Evolutionary conservation across 2,329 filamentous ascomycete genomes (phyloP).

Genomic region (Penicillium sp.): DNA sequence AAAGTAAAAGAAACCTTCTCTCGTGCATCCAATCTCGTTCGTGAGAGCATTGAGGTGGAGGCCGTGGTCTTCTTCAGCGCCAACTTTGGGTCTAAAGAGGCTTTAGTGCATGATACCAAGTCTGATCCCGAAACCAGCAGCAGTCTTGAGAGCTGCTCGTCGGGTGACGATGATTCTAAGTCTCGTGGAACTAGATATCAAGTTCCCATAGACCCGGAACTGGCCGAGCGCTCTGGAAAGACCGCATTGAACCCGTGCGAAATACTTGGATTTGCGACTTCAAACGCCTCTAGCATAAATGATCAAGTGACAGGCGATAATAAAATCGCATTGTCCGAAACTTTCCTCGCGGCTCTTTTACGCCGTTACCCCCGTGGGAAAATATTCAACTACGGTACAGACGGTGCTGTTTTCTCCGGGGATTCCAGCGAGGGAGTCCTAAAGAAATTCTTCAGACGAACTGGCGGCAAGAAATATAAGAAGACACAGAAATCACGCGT

Average conservation of each 20-base stretch:
- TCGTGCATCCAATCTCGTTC: constrained; percentile 46
- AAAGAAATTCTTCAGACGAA: constrained; percentile 6
- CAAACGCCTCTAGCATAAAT: constrained; percentile 28
- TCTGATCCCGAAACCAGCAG: constrained; percentile 7
- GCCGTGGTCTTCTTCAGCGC: constrained; percentile 34
- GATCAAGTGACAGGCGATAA: constrained; percentile 11
- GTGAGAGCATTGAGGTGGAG: constrained; percentile 43
- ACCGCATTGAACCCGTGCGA: constrained; percentile 5
- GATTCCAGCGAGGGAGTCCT: constrained; percentile 12
- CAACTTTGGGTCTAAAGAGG: constrained; percentile 8
- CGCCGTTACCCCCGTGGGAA: constrained; percentile 50
- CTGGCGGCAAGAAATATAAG: constrained; percentile 9
- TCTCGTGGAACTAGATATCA: neutral
- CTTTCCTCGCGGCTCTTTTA: constrained; percentile 45
- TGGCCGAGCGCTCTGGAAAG: neutral
- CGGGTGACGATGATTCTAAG: constrained; percentile 10
- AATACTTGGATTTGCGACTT: constrained; percentile 16
- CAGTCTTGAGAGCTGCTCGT: constrained; percentile 12
- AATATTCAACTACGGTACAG: constrained; percentile 49
- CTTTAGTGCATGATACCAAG: constrained; percentile 1
- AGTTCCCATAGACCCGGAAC: neutral
- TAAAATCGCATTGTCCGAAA: constrained; percentile 38
- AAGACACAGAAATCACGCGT: constrained; percentile 7
- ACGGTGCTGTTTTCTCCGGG: constrained; percentile 37
- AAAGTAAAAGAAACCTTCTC: constrained; percentile 36